These are phyloP conservation scores for Cyclocybe cylindracea DNA, from an alignment of 768 basidiomycete genomes.

Conservation along the genomic window DNA sequence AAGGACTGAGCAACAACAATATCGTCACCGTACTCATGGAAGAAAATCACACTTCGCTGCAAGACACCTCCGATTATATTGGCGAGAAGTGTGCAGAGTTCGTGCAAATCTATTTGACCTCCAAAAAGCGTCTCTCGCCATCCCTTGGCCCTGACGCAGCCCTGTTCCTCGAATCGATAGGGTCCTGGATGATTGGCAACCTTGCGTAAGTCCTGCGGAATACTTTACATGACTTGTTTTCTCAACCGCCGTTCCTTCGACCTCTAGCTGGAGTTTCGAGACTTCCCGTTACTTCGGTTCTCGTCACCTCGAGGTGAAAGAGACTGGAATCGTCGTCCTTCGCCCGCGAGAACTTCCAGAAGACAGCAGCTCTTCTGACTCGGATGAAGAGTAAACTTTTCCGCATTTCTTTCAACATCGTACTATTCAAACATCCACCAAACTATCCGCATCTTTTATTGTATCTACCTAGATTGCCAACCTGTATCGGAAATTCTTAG, in stretches of 20 bases:
- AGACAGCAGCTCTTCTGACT: constrained; percentile 30
- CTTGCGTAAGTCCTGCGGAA: constrained; percentile 36
- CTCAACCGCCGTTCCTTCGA: constrained; percentile 14
- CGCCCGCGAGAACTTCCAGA: constrained; percentile 38
- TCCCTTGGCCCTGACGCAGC: constrained; percentile 51
- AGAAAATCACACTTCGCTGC: constrained; percentile 50
- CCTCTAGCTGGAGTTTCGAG: constrained; percentile 64
- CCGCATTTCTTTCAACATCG: not conserved
- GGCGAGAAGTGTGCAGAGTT: constrained; percentile 51
- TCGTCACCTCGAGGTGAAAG: constrained; percentile 50
- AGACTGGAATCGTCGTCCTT: constrained; percentile 46
- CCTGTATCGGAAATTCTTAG: not conserved
- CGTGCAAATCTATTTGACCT: constrained; percentile 49
- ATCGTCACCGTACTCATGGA: constrained; percentile 70
- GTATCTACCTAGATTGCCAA: constrained; percentile 2
- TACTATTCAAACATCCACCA: not conserved
- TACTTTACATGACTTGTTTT: not conserved
- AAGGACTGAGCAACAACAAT: constrained; percentile 66
- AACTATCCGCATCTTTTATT: constrained; percentile 1
- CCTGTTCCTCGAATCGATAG: constrained; percentile 55
- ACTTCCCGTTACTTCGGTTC: constrained; percentile 68
- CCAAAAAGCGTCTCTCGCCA: constrained; percentile 50
- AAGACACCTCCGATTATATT: constrained; percentile 59
- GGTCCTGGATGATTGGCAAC: constrained; percentile 65
- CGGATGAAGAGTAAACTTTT: constrained; percentile 36